Evolutionary conservation across 2,329 filamentous ascomycete genomes (phyloP).

Genomic region (Xylaria digitata): DNA sequence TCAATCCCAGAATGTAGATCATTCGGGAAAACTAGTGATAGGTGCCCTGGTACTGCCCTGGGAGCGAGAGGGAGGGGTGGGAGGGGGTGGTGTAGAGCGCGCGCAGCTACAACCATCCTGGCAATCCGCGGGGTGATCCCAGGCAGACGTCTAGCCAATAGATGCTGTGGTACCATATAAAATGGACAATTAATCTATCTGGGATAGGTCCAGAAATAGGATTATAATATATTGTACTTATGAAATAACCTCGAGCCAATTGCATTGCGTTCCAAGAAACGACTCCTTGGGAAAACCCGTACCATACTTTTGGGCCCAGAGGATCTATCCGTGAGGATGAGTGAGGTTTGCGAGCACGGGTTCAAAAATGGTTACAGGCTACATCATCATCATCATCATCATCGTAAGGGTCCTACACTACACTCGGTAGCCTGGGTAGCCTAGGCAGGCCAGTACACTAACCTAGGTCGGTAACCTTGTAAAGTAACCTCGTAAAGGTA

Average conservation of each 20-base stretch:
- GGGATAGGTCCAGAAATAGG: slow-evolving; percentile 2
- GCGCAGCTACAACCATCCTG: slow-evolving; percentile 17
- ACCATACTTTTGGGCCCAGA: slow-evolving; percentile 16
- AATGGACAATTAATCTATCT: slow-evolving; percentile 1
- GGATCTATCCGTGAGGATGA: slow-evolving; percentile 17
- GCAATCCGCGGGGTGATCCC: slow-evolving; percentile 17
- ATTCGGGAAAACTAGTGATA: slow-evolving; percentile 21
- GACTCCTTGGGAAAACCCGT: slow-evolving; percentile 13
- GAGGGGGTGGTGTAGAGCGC: background rate
- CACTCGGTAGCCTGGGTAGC: too few relatives aligned
- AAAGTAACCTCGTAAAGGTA: too few relatives aligned
- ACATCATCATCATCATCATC: too few relatives aligned
- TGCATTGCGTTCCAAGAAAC: slow-evolving; percentile 12
- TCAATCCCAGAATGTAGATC: slow-evolving; percentile 26
- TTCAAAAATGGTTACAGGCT: background rate
- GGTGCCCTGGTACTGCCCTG: slow-evolving; percentile 1
- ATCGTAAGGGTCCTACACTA: slow-evolving; percentile 1
- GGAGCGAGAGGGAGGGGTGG: background rate
- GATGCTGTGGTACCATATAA: background rate
- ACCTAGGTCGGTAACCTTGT: too few relatives aligned
- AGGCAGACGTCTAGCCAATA: slow-evolving; percentile 2
- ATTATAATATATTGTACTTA: slow-evolving; percentile 4
- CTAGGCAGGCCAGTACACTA: too few relatives aligned
- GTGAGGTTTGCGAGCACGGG: background rate
- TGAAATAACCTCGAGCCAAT: slow-evolving; percentile 25